A percentile compares a stretch with the other conserved stretches of the same genome.
Evolutionary conservation across 2,329 filamentous ascomycete genomes (phyloP).

Genomic region (Chrysosporium keratinophilum): DNA sequence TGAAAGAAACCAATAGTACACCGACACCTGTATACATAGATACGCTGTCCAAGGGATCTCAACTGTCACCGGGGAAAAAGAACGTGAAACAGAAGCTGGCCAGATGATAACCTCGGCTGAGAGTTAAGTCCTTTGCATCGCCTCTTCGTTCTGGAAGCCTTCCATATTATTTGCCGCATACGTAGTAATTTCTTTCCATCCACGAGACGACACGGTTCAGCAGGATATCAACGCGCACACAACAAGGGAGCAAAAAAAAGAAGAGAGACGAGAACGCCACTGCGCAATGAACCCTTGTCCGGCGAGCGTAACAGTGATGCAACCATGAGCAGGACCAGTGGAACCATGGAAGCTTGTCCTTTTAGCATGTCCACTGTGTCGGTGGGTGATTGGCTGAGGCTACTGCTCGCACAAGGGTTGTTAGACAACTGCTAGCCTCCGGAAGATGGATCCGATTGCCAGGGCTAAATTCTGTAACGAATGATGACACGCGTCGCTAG

Average conservation of each 20-base stretch:
- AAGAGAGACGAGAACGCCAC: not conserved
- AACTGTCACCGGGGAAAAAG: not conserved
- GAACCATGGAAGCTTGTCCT: slow-evolving; percentile 8
- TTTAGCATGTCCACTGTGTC: slow-evolving; percentile 8
- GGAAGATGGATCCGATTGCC: slow-evolving; percentile 4
- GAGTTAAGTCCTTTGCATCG: not conserved
- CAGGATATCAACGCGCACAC: not conserved
- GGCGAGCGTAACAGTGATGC: slow-evolving; percentile 3
- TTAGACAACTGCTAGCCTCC: not conserved
- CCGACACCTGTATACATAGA: not conserved
- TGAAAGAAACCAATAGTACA: slow-evolving; percentile 6
- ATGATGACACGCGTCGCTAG: slow-evolving; percentile 7
- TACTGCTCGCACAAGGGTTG: not conserved
- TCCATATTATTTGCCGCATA: not conserved
- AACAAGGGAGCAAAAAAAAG: not conserved
- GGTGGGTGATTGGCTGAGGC: slow-evolving; percentile 1
- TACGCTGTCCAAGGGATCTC: not conserved
- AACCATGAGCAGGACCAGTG: slow-evolving; percentile 5
- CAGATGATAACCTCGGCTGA: not conserved
- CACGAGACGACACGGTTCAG: not conserved
- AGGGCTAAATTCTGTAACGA: slow-evolving; percentile 5
- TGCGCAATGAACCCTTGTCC: not conserved
- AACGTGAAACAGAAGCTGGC: not conserved
- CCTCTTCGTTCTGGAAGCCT: not conserved
- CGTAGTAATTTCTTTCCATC: not conserved